Base-by-base conservation (phyloP, 116 monocot genomes). In the Phalaenopsis hybrid region DNA sequence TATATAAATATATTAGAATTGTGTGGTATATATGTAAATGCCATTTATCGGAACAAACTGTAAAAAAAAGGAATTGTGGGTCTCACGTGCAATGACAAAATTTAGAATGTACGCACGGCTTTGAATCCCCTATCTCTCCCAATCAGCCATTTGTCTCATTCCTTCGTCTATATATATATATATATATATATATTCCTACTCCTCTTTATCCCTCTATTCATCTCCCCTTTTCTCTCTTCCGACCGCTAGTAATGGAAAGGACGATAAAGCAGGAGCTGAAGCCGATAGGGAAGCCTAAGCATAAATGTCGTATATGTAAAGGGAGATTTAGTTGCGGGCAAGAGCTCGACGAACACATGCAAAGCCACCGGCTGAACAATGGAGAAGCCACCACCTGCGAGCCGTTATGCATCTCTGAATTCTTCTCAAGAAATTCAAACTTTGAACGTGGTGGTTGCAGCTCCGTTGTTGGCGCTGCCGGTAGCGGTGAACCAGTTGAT, bases 301-400 rank as follows among this genome's bases (percentile, higher is more conserved):
- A 93, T 85, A 82, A 87, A 80, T 96, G 96, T 82, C 74, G 87
- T 41, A 84, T 94, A 33, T 96, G 94, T 84, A 91, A 87, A 77
- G 94, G 92, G 75, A 94, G 92, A 3, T 96, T 96, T 82, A 83
- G 87, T 4, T 90, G 90, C 81, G 94, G 94, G 15, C 85, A 88
- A 4, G 92, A 94, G 1, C 90, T 93, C 1, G 96, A 94, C 0
- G 96, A 93, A 16, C 96, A 96, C 86, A 96, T 96, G 93, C 65
- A 92, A 1, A 90, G 90, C 16, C 96, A 96, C 79, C 92, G 88
- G 51, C 88, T 92, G 84, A 85, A 82, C 84, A 90, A 92, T 31
- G 90, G 88, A 16, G 44, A 77, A 31, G 5, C 41, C 82, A 57
- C 45, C 82, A 78, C 45, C 58, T 9, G 18, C 79, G 84, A 45